Percentiles rank a stretch among this genome's conserved stretches.
Evolutionary conservation across 768 basidiomycete species (phyloP).

Genomic region (Trametes sanguinea): DNA sequence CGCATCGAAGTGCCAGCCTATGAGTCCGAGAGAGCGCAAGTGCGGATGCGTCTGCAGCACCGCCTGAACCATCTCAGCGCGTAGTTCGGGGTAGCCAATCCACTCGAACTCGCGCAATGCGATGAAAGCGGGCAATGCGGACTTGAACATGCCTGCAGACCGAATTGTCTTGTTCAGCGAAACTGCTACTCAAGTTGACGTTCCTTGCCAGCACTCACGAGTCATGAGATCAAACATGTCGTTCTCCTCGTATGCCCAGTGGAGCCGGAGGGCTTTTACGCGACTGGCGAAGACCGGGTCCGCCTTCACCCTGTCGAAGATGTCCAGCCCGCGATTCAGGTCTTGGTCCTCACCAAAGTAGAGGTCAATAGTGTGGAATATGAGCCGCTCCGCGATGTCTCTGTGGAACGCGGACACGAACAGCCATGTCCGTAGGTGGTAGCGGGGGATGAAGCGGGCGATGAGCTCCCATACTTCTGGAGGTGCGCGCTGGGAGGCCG

Average conservation of each 20-base stretch:
- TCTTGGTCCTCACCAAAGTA: conserved; percentile 63
- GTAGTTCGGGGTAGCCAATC: conserved; percentile 76
- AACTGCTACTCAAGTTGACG: neutral
- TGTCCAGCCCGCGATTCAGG: conserved; percentile 61
- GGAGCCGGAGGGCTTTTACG: conserved; percentile 60
- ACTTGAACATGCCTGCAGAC: conserved; percentile 56
- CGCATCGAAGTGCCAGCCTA: conserved; percentile 77
- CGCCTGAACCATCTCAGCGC: conserved; percentile 64
- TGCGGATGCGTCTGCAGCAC: conserved; percentile 55
- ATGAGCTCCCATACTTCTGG: conserved; percentile 71
- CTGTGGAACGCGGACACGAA: conserved; percentile 64
- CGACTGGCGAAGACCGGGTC: conserved; percentile 62
- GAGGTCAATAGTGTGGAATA: conserved; percentile 68
- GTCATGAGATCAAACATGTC: conserved; percentile 66
- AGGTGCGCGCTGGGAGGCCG: conserved; percentile 62
- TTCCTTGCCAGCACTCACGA: conserved; percentile 37
- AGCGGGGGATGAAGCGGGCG: conserved; percentile 60
- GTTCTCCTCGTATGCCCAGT: conserved; percentile 72
- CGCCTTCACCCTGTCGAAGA: conserved; percentile 65
- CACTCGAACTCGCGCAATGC: conserved; percentile 66
- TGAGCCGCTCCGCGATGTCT: conserved; percentile 62
- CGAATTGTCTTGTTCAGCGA: neutral
- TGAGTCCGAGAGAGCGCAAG: conserved; percentile 58
- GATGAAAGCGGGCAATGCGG: conserved; percentile 63
- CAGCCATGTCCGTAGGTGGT: conserved; percentile 70